A percentile compares a stretch with the other conserved stretches of the same genome.
Conservation (phyloP, 495 filamentous ascomycete species). For the Talaromyces ruber region DNA sequence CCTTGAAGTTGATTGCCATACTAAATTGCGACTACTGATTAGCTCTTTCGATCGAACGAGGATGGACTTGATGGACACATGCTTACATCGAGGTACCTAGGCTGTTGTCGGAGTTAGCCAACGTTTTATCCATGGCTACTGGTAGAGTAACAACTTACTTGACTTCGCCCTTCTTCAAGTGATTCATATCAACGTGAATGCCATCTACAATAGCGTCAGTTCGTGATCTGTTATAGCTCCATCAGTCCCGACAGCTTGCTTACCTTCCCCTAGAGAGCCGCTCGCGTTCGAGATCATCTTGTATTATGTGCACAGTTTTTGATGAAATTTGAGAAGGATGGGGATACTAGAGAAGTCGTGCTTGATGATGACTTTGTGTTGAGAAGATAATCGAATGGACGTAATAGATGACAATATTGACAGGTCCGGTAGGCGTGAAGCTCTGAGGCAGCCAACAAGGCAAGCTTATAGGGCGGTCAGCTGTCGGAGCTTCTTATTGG, state of each 20-base stretch:
- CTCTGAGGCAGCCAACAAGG: constrained; percentile 6
- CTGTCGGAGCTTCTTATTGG: background rate
- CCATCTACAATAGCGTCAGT: constrained; percentile 59
- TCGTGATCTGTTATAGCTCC: constrained; percentile 13
- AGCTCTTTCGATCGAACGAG: background rate
- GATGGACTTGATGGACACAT: constrained; percentile 5
- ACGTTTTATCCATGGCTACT: constrained; percentile 17
- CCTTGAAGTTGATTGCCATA: constrained; percentile 88
- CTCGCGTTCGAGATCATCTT: constrained; percentile 31
- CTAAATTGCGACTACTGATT: constrained; percentile 18
- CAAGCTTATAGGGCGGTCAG: constrained; percentile 1
- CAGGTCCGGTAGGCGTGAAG: background rate
- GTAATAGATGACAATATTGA: background rate
- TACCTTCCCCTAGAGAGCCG: constrained; percentile 67
- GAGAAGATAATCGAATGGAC: background rate
- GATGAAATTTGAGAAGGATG: background rate
- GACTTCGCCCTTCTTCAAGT: constrained; percentile 80
- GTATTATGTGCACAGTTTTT: background rate
- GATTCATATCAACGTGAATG: constrained; percentile 97
- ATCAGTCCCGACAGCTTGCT: constrained; percentile 10
- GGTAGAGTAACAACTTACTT: constrained; percentile 56
- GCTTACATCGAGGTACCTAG: constrained; percentile 96
- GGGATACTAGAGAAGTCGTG: background rate
- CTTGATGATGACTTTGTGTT: background rate
- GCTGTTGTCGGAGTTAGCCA: constrained; percentile 35